phyloP scores from a whole-genome alignment of 192 early-diverging fungal species.

The Entomortierella parvispora region DNA sequence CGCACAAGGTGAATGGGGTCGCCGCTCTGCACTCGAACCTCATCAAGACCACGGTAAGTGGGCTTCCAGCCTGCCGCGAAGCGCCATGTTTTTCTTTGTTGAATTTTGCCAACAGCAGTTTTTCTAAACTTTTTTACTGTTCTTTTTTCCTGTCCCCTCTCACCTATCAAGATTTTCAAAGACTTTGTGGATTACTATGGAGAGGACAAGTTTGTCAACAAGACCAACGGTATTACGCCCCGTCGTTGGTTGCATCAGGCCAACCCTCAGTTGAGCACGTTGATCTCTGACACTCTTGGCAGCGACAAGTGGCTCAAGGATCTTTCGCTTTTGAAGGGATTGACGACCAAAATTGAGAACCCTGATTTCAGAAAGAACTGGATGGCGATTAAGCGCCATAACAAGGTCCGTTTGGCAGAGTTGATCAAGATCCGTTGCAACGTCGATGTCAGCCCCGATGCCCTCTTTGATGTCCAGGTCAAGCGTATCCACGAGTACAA shows the following conservation, averaged over 20 bases:
- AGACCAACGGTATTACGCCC: slow-evolving; percentile 98
- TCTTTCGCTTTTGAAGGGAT: slow-evolving; percentile 68
- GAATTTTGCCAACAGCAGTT: too few relatives aligned
- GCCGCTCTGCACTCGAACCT: slow-evolving; percentile 88
- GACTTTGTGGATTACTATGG: slow-evolving; percentile 94
- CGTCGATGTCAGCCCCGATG: slow-evolving; percentile 83
- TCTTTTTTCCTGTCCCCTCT: slow-evolving; percentile 2
- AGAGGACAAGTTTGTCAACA: slow-evolving; percentile 91
- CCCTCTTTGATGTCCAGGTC: slow-evolving; percentile 97
- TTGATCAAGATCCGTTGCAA: slow-evolving; percentile 78
- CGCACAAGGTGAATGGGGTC: slow-evolving; percentile 97
- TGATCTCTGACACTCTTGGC: slow-evolving; percentile 87
- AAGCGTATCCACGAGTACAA: slow-evolving; percentile 99
- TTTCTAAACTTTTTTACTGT: slow-evolving; percentile 2
- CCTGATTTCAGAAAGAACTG: slow-evolving; percentile 81
- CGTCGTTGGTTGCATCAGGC: slow-evolving; percentile 97
- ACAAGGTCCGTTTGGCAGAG: slow-evolving; percentile 92
- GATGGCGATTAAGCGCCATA: slow-evolving; percentile 90
- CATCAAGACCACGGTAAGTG: slow-evolving; percentile 70
- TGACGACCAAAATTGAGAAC: slow-evolving; percentile 75
- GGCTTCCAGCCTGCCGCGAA: background rate
- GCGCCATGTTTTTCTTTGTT: too few relatives aligned
- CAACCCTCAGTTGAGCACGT: slow-evolving; percentile 84
- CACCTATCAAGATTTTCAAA: slow-evolving; percentile 73
- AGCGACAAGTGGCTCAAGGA: slow-evolving; percentile 82